Percentiles rank a stretch among this genome's conserved stretches.
Conservation (phyloP, 139 green algal species). For the Trebouxia sp. region DNA sequence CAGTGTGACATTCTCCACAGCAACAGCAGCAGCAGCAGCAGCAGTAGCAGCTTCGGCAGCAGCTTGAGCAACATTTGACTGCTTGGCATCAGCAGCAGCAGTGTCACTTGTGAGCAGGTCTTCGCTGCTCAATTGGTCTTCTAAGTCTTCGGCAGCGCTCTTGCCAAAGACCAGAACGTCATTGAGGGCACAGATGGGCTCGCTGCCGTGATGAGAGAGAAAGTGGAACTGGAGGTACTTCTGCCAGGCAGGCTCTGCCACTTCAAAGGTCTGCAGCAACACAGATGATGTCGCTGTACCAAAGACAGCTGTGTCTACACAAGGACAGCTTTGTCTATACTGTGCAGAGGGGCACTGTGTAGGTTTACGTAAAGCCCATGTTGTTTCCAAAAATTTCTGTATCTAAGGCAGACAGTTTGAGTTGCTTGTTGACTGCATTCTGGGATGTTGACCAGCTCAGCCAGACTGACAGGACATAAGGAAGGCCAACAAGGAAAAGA, state of each 20-base stretch:
- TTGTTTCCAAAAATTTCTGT: no score
- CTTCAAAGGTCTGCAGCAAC: conserved; percentile 2
- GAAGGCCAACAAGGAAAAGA: no score
- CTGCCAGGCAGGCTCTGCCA: conserved; percentile 40
- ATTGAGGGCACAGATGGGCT: conserved; percentile 90
- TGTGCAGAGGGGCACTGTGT: no score
- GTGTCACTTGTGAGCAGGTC: not conserved
- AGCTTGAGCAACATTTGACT: not conserved
- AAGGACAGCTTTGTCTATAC: no score
- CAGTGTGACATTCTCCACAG: no score
- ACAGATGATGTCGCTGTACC: not conserved
- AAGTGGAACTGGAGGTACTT: conserved; percentile 81
- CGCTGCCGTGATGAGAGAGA: conserved; percentile 73
- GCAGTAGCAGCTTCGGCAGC: not conserved
- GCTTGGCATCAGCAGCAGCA: not conserved
- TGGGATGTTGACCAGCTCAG: no score
- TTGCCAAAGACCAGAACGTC: conserved; percentile 63
- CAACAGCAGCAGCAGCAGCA: not conserved
- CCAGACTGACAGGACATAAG: no score
- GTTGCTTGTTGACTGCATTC: no score
- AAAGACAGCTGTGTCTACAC: not conserved
- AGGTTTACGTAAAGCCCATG: no score
- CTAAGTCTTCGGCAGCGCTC: conserved; percentile 80
- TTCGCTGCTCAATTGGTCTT: conserved; percentile 62
- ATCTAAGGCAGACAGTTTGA: no score